These are phyloP conservation scores for Kernera saxatilis DNA, from an alignment of 345 rosid species.

Conservation along the genomic window DNA sequence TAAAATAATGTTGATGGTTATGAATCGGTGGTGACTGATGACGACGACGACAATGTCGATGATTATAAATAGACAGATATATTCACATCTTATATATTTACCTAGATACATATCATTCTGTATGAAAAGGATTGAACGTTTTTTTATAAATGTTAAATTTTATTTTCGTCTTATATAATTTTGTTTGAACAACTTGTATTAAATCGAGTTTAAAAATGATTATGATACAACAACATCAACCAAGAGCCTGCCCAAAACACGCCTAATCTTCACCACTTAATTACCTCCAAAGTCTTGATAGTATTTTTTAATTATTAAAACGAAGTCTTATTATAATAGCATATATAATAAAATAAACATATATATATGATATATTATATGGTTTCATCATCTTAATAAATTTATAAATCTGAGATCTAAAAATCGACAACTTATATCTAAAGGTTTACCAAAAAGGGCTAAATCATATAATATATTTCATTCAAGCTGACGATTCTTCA, in stretches of 20 bases:
- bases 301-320: too few species aligned
- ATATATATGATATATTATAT: not conserved
- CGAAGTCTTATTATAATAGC: not conserved
- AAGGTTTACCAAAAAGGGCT: not conserved
- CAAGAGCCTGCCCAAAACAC: conserved; percentile 1
- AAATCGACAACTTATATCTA: not conserved
- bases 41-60: not conserved
- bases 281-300: not conserved
- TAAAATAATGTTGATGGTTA: not conserved
- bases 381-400: not conserved
- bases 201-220: not conserved
- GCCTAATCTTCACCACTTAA: not conserved
- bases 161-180: not conserved
- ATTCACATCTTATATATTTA: not conserved
- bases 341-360: not conserved
- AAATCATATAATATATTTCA: not conserved
- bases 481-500: conserved; percentile 1
- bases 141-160: not conserved
- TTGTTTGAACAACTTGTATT: not conserved
- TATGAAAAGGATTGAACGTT: conserved; percentile 7
- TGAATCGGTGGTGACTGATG: conserved; percentile 1
- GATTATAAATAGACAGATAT: not conserved
- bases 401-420: not conserved
- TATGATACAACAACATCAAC: not conserved
- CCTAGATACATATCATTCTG: not conserved